Evolutionary conservation across 2,329 filamentous ascomycete species (phyloP), one percentile per base, ranked within the genome.

Genomic region (Rhynchosporium secalis): DNA sequence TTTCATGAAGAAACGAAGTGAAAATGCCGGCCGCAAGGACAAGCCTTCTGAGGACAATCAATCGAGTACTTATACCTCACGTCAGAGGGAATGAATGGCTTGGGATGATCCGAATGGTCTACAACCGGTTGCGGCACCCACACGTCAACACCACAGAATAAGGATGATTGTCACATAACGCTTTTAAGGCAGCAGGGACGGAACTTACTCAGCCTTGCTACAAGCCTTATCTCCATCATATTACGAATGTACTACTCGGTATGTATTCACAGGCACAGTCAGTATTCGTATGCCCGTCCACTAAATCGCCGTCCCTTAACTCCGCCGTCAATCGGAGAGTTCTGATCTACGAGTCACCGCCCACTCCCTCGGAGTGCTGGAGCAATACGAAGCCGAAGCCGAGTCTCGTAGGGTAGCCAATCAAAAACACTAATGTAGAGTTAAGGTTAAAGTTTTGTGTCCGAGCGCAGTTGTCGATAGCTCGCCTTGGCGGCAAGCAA

Each of bases 221-320:
- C 41, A 13, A 29, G 20, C 56, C 43, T 36, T 41, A 54, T 54
- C 33, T 54, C 51, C 36, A 20, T 54, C 33, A 36, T 54, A 4
- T 1, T 20, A 20, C 20, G 20, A 20, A 20, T 1, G 20, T 20
- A 20, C 20, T 20, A 20, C 20, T 20, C 20, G 20, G 20, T 20
- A 20, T 20, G 20, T 20, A 20, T 1, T 20, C 20, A 41, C 29
- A 10, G 13, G 58, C 58, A 56, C 58, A 61, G 58, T 61, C 58
- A 61, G 58, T 51, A 56, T 47, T 61, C 58, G 58, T 43, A 61
- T 48, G 15, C 26, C 9, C 38, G 41, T 60, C 58, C 58, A 60
- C 15, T 38, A n/a, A 60, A 12, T 12, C 33, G 33, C 31, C 3
- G 20, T 10, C 13, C 15, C 9, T 40, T 48, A 48, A 40, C 29